Conservation (phyloP, 2,329 filamentous ascomycete genomes). For the Xylariaceae sp. region DNA sequence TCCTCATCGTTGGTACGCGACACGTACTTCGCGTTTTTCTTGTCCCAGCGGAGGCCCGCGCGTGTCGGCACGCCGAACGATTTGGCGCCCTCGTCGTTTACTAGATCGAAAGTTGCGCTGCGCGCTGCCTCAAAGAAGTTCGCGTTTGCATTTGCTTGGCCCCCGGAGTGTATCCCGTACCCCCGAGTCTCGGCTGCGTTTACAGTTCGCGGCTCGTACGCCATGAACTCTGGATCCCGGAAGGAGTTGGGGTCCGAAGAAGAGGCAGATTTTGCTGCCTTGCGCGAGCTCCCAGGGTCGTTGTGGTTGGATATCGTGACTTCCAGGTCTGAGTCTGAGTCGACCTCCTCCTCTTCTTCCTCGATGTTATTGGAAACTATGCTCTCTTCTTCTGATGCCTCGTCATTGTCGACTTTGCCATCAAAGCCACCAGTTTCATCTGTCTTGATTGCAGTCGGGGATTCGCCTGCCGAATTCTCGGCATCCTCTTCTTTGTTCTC, state of each 20-base stretch:
- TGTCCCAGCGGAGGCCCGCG: slow-evolving; percentile 90
- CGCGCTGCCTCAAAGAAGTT: slow-evolving; percentile 91
- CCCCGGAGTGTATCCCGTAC: slow-evolving; percentile 87
- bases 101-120: slow-evolving; percentile 88
- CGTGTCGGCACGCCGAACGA: slow-evolving; percentile 79
- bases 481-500: slow-evolving; percentile 48
- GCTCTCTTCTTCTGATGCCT: slow-evolving; percentile 16
- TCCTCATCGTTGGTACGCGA: slow-evolving; percentile 91
- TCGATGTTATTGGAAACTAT: slow-evolving; percentile 25
- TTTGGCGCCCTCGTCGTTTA: slow-evolving; percentile 82
- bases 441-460: neutral
- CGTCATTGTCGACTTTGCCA: slow-evolving; percentile 16
- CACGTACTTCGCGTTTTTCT: slow-evolving; percentile 95
- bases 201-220: slow-evolving; percentile 81
- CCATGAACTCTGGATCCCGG: slow-evolving; percentile 93
- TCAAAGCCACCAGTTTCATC: slow-evolving; percentile 11
- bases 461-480: slow-evolving; percentile 37
- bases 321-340: slow-evolving; percentile 69
- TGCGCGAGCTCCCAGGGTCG: slow-evolving; percentile 45
- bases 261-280: slow-evolving; percentile 3
- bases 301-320: slow-evolving; percentile 69
- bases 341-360: slow-evolving; percentile 43
- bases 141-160: slow-evolving; percentile 59
- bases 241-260: slow-evolving; percentile 47
- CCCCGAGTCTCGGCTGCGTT: slow-evolving; percentile 88